phyloP scores from a whole-genome alignment of 345 rosid genomes.

The Brassica cretica region DNA sequence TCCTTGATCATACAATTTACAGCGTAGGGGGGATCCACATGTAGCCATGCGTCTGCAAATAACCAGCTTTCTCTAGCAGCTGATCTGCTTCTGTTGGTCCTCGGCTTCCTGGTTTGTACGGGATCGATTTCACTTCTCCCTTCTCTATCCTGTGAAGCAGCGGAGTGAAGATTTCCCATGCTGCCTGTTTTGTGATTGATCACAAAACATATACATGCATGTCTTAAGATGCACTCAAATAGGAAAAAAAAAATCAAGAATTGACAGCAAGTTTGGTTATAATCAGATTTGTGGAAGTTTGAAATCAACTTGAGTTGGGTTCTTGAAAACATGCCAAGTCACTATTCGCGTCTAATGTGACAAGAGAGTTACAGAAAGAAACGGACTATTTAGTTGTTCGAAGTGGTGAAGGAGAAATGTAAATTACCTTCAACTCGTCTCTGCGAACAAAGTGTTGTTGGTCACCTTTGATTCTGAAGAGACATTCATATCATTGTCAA shows the following conservation, averaged over 20 bases:
- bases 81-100: slow-evolving; percentile 93
- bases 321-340: too few species aligned
- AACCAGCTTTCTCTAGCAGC: slow-evolving; percentile 73
- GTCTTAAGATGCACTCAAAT: not conserved
- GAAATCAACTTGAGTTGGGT: too few species aligned
- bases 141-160: slow-evolving; percentile 77
- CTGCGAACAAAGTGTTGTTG: slow-evolving; percentile 99
- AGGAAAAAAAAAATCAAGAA: not conserved
- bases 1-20: slow-evolving; percentile 35
- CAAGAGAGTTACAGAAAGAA: too few species aligned
- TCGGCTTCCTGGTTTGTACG: slow-evolving; percentile 82
- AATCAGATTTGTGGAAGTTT: too few species aligned
- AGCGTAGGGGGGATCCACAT: slow-evolving; percentile 96
- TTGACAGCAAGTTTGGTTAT: too few species aligned
- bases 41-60: slow-evolving; percentile 92
- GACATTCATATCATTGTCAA: slow-evolving; percentile 5
- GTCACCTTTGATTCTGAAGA: slow-evolving; percentile 81
- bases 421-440: slow-evolving; percentile 84
- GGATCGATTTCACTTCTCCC: slow-evolving; percentile 68
- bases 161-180: slow-evolving; percentile 99
- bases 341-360: too few species aligned
- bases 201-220: slow-evolving; percentile 3
- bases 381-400: too few species aligned
- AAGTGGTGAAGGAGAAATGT: not conserved
- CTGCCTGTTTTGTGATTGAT: slow-evolving; percentile 58